Conservation (phyloP, 2,329 filamentous ascomycete genomes). For the Catunica adiposa region DNA sequence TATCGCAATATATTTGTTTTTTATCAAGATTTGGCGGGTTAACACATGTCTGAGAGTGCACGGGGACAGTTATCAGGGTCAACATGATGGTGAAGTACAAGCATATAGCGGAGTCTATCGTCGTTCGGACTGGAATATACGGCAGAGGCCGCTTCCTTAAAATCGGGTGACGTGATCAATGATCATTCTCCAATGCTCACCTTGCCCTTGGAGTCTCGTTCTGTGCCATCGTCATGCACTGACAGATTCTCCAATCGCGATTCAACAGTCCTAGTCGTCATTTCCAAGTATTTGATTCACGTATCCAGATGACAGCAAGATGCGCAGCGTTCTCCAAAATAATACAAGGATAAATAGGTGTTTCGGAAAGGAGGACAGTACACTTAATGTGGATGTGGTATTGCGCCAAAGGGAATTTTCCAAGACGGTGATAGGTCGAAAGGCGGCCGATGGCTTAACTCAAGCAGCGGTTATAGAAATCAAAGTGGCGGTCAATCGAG, state of each 20-base stretch:
- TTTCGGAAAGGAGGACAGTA: not conserved
- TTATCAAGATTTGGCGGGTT: not conserved
- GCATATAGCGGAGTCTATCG: not conserved
- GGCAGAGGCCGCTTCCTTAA: not conserved
- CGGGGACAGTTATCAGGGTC: not conserved
- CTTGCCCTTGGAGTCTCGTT: conserved; percentile 61
- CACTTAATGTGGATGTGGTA: not conserved
- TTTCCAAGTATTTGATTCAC: not conserved
- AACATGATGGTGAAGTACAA: not conserved
- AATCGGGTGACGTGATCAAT: not conserved
- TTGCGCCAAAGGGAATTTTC: too few species aligned
- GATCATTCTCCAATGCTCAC: conserved; percentile 29
- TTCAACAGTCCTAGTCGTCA: conserved; percentile 59
- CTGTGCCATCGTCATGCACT: conserved; percentile 69
- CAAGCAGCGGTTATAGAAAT: too few species aligned
- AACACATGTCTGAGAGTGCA: not conserved
- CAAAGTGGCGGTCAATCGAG: not conserved
- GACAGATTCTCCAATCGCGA: conserved; percentile 78
- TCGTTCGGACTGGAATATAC: not conserved
- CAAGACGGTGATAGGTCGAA: too few species aligned
- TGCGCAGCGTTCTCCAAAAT: too few species aligned
- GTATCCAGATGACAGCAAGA: too few species aligned
- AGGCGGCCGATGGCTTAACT: too few species aligned
- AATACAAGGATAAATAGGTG: too few species aligned
- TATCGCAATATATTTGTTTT: too few species aligned